Base-by-base conservation (phyloP, 129 eudicot species). In the Flaveria sonorensis region DNA sequence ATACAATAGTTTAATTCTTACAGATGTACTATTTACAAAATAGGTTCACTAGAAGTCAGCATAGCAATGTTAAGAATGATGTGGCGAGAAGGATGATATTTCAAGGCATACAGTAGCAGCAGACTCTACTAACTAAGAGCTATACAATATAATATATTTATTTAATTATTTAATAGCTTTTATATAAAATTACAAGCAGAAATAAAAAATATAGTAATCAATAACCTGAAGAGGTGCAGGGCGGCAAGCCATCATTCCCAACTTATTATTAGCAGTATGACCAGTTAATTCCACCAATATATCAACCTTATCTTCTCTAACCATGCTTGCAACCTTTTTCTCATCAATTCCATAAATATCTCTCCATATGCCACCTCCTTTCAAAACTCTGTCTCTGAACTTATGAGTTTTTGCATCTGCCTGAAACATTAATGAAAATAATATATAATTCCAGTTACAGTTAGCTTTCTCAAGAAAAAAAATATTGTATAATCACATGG, bases 251-350 rank as follows among this genome's bases (percentile, higher is more conserved):
- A 93, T 83, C 95, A 86, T 93, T 67, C 98, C 98, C 79, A 93
- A 73, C 83, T 93, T 93, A 85, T 93, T 93, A 72, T 93, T 93
- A 75, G 98, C 98, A 64, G 98, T 93, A 81, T 93, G 98, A 59
- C 98, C 98, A 75, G 98, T 93, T 68, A 93, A 92, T 79, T 93
- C 98, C 70, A 93, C 98, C 90, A 93, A 81, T 80, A 93, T 93
- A 79, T 93, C 98, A 81, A 93, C 87, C 75, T 90, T 89, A 82
- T 93, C 98, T 79, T 93, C 97, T 81, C 98, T 85, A 79, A 93
- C 96, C 89, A 93, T 75, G 68, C 83, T 84, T 45, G 98, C 91
- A 56, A 91, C 98, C 81, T 85, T 93, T 84, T 93, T 93, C 89
- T 93, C 98, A 75, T 93, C 98, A 76, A 93, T 82, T 60, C 98